Evolutionary conservation across 108 stramenopile genomes (phyloP).

Genomic region (Nannochloropsis oceanica): DNA sequence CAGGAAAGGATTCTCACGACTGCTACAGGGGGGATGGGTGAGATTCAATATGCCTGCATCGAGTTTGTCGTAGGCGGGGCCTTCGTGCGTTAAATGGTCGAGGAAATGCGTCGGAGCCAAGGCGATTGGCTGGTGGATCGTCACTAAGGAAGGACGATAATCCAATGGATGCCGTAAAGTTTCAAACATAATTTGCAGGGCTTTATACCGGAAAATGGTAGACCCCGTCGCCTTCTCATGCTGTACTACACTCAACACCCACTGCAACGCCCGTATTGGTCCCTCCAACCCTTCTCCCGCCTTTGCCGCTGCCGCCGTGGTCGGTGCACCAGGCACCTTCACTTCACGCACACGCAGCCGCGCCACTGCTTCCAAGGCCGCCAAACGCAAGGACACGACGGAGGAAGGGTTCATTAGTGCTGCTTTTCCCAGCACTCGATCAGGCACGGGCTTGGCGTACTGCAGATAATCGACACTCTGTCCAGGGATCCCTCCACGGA

Average conservation of each 20-base stretch:
- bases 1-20: not conserved
- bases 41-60: not conserved
- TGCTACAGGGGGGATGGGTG: not conserved
- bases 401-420: not conserved
- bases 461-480: not conserved
- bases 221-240: not conserved
- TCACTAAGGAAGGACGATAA: not conserved
- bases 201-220: not conserved
- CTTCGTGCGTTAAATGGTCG: not conserved
- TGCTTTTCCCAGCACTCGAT: not conserved
- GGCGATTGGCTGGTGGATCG: not conserved
- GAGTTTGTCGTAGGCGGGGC: not conserved
- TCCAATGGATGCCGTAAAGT: not conserved
- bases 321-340: not conserved
- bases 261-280: not conserved
- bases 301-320: not conserved
- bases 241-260: not conserved
- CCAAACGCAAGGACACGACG: not conserved
- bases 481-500: not conserved
- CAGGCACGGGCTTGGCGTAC: not conserved
- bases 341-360: not conserved
- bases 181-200: not conserved
- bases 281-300: not conserved
- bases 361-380: not conserved
- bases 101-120: not conserved